Evolutionary conservation across 495 filamentous ascomycete species (phyloP), one percentile per base, ranked within the genome.

Genomic region (Neurospora tetraspora): DNA sequence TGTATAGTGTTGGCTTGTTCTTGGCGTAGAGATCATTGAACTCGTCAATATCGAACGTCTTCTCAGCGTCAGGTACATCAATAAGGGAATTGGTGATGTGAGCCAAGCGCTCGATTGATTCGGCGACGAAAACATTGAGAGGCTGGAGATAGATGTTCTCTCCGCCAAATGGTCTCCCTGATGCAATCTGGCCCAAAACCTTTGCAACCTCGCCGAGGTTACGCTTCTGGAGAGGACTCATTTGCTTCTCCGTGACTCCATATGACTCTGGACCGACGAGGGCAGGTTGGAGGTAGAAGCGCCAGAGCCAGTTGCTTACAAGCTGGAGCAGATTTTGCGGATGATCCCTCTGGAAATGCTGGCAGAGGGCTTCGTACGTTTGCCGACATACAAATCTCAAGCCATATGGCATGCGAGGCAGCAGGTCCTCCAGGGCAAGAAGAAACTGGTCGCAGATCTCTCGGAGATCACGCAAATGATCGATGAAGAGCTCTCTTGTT

Each of bases 11-110:
- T 4, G 96, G 96, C 78, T 97, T 97, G 70, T 93, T 94, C 77
- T 95, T 93, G 68, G 95, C 91, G 77, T 98, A 98, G 36, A 98
- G 88, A 77, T 99, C 96, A 76, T 98, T 97, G 86, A 95, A 98
- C 75, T 98, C 95, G 78, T 98, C 96, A 78, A 98, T 98, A 79
- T 98, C 96, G 79, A 97, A 99, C 27, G 94, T 94, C 65, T 88
- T 87, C 79, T 98, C 96, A 4, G 92, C 91, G 76, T 93, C 90
- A 68, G 92, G 91, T 23, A 98, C 91, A 14, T 90, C 89, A 73
- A 98, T 92, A 77, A 99, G 88, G 84, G 84, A 76, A 71, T 78
- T 76, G 38, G 93, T 95, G 39, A 93, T 93, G 16, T 92, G 86
- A 12, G 89, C 89, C 71, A 97, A 84, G 40, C 94, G 87, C 76